Evolutionary conservation across 129 eudicot species (phyloP).

Genomic region (Flaveria linearis): DNA sequence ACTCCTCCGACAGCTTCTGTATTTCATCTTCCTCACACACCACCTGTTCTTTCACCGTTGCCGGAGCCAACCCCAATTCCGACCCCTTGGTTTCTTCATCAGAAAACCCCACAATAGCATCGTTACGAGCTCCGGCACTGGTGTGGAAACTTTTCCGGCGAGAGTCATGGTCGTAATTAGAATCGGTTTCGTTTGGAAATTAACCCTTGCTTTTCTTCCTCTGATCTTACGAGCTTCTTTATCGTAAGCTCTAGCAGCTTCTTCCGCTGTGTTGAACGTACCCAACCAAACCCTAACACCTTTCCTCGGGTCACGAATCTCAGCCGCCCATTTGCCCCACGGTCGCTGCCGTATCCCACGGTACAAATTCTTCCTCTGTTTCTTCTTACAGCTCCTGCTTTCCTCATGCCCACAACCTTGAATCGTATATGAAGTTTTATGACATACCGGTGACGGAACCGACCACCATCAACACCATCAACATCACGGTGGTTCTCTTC

Average conservation of each 20-base stretch:
- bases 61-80: slow-evolving; percentile 11
- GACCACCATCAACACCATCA: no score
- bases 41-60: slow-evolving; percentile 4
- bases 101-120: not conserved
- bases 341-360: no score
- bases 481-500: no score
- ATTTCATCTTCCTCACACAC: slow-evolving; percentile 45
- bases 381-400: no score
- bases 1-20: slow-evolving; percentile 74
- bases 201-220: slow-evolving; percentile 87
- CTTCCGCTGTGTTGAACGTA: no score
- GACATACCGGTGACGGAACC: no score
- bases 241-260: slow-evolving; percentile 94
- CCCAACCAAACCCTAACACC: no score
- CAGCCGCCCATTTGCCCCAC: no score
- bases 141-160: slow-evolving; percentile 19
- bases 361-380: no score
- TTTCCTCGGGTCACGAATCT: no score
- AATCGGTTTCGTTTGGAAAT: slow-evolving; percentile 66
- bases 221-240: slow-evolving; percentile 83
- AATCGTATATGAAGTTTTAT: no score
- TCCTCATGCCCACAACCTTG: no score
- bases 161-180: slow-evolving; percentile 13
- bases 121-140: not conserved
- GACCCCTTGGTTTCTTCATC: not conserved